A percentile compares a stretch with the other conserved stretches of the same genome.
These are phyloP conservation scores for Flaveria linearis DNA, from an alignment of 129 eudicot genomes.

Conservation along the genomic window DNA sequence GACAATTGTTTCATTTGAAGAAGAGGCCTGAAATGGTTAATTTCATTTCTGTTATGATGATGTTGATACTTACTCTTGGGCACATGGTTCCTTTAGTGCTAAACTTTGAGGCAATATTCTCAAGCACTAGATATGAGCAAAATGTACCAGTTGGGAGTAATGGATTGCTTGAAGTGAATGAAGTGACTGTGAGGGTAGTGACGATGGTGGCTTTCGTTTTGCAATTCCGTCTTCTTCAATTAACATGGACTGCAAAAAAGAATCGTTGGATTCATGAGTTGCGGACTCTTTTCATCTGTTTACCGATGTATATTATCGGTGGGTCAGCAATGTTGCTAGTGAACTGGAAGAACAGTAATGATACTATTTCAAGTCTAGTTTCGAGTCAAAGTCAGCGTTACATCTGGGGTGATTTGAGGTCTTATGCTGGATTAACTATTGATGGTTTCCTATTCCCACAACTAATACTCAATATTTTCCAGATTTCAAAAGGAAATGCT, in stretches of 20 bases:
- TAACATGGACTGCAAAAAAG: constrained; percentile 59
- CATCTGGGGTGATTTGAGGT: constrained; percentile 53
- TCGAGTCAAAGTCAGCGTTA: constrained; percentile 22
- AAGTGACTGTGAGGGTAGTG: constrained; percentile 57
- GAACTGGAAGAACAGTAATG: constrained; percentile 35
- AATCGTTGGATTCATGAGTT: constrained; percentile 46
- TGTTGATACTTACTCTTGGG: constrained; percentile 59
- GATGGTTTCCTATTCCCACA: constrained; percentile 83
- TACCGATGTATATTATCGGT: constrained; percentile 51
- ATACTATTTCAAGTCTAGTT: constrained; percentile 1
- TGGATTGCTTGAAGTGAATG: constrained; percentile 69
- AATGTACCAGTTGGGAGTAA: constrained; percentile 27
- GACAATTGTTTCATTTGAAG: constrained; percentile 55
- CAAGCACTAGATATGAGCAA: constrained; percentile 23
- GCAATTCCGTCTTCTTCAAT: constrained; percentile 60
- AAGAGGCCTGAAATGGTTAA: constrained; percentile 44
- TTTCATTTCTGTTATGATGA: constrained; percentile 59
- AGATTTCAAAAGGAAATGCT: constrained; percentile 46
- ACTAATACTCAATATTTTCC: constrained; percentile 55
- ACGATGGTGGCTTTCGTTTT: constrained; percentile 69
- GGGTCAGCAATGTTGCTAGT: constrained; percentile 44
- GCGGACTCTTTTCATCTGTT: constrained; percentile 36
- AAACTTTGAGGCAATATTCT: constrained; percentile 69
- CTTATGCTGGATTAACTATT: constrained; percentile 65
- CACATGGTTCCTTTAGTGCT: constrained; percentile 68